Evolutionary conservation across 2,329 filamentous ascomycete genomes (phyloP).

Genomic region (Exophiala alcalophila): DNA sequence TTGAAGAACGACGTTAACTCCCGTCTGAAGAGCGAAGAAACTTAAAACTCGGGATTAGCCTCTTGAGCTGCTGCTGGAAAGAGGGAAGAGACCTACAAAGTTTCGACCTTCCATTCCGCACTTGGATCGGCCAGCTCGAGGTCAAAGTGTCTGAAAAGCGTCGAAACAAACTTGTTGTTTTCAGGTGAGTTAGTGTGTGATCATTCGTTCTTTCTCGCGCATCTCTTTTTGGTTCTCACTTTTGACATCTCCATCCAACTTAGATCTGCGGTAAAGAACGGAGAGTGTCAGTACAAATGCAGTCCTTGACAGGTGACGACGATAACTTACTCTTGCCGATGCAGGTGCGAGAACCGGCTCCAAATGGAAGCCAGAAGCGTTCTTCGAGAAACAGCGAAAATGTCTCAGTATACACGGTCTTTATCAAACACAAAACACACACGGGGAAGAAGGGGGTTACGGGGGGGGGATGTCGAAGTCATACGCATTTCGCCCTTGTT

Average conservation of each 20-base stretch:
- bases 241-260: constrained; percentile 27
- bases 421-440: constrained; percentile 5
- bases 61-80: too few relatives aligned
- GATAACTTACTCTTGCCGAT: constrained; percentile 22
- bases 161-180: neutral
- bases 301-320: neutral
- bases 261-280: constrained; percentile 19
- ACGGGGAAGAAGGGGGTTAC: too few relatives aligned
- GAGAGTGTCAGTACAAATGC: neutral
- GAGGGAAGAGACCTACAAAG: constrained; percentile 7
- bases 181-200: neutral
- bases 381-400: too few relatives aligned
- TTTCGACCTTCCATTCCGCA: neutral
- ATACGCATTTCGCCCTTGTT: too few relatives aligned
- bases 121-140: constrained; percentile 1
- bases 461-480: too few relatives aligned
- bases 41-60: too few relatives aligned
- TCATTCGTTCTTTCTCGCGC: too few relatives aligned
- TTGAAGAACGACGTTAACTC: too few relatives aligned
- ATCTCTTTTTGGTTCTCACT: constrained; percentile 3
- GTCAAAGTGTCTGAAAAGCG: constrained; percentile 1
- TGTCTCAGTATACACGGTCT: neutral
- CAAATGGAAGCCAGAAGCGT: constrained; percentile 25
- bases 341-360: constrained; percentile 21
- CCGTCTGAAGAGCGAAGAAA: too few relatives aligned